Percentiles rank a stretch among this genome's conserved stretches.
Conservation (phyloP, 257 asterid species). For the Salvia miltiorrhiza region DNA sequence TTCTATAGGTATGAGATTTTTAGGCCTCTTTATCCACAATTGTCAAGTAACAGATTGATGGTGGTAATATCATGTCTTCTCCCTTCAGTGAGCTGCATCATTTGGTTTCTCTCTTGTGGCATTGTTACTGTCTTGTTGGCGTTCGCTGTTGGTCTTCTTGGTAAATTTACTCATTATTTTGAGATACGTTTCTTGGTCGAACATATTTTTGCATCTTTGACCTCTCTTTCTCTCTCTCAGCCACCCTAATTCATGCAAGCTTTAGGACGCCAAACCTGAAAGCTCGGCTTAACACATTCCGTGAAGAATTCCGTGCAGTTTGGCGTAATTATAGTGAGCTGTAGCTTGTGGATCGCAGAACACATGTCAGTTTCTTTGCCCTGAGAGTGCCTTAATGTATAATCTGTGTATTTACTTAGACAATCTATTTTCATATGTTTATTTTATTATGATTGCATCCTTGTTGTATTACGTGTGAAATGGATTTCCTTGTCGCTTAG, state of each 20-base stretch:
- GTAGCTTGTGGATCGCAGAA: constrained; percentile 35
- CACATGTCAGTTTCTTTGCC: constrained; percentile 31
- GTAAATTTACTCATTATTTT: constrained; percentile 39
- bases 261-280: constrained; percentile 94
- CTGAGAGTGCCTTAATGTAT: constrained; percentile 11
- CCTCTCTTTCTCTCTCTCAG: constrained; percentile 40
- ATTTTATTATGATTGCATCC: background rate
- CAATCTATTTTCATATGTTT: background rate
- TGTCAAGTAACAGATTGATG: background rate
- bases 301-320: constrained; percentile 95
- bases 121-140: constrained; percentile 62
- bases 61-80: constrained; percentile 2
- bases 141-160: constrained; percentile 64
- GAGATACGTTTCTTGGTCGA: constrained; percentile 5
- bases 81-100: constrained; percentile 66
- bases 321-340: constrained; percentile 96
- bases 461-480: constrained; percentile 5
- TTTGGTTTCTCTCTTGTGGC: constrained; percentile 89
- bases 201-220: constrained; percentile 7
- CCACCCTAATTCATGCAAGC: constrained; percentile 81
- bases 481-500: background rate
- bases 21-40: background rate
- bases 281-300: constrained; percentile 95
- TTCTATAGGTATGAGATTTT: constrained; percentile 46
- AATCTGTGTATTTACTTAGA: background rate